Evolutionary conservation across 2,329 filamentous ascomycete genomes (phyloP), one percentile per base, ranked within the genome.

Genomic region (Metarhizium album): DNA sequence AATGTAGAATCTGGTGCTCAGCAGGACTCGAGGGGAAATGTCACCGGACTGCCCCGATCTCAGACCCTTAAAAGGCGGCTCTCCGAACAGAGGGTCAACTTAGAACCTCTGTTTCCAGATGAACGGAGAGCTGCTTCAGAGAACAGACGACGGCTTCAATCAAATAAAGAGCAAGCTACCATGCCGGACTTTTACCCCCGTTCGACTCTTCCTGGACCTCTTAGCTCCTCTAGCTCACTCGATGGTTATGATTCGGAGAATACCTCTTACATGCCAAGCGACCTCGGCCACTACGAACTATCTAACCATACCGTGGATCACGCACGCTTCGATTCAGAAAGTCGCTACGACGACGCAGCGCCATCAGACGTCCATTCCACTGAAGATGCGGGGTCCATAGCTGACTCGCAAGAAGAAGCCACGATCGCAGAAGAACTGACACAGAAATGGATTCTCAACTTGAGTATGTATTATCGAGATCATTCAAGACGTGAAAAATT

Each of bases 401-500:
- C 75, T 16, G 71, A 71, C 3, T 74, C 75, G 2, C 69, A 76
- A 52, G 78, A 86, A 60, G 80, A 86, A 49, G 71, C 74, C 48
- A 74, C 80, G 59, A 78, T 95, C 57, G 81, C 86, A 56, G 81
- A 87, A 55, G 91, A 97, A 67, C 76, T 96, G 50, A 90, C 96
- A 62, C 80, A 76, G 54, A 84, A 80, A 61, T 98, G 93, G 93
- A 97, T 98, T 53, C 74, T 98, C 58, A 98, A 98, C 63, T 77
- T 97, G 53, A 96, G 90, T 68, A 96, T 98, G 93, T 90, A 95
- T 67, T 98, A 96, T 67, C 82, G 90, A 53, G 93, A 98, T 69
- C 84, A 86, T 60, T 94, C 90, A 13, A 87, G 87, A 59, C 80
- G 91, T 42, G 93, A 98, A 67, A 98, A 98, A 67, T 97, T 97